phyloP scores from a whole-genome alignment of 2,329 filamentous ascomycete genomes.

The Aspergillus bombycis region DNA sequence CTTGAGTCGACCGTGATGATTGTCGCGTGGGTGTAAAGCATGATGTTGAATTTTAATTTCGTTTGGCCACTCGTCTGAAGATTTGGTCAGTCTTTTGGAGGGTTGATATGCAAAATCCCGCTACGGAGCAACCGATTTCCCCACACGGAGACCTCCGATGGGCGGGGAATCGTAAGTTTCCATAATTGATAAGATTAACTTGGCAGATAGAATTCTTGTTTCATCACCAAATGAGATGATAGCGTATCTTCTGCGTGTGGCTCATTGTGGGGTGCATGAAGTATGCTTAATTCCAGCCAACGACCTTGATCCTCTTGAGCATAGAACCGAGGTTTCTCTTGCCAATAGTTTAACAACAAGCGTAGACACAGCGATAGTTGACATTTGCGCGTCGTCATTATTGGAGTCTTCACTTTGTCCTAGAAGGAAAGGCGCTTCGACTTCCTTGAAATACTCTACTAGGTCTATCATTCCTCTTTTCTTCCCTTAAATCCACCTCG shows the following conservation, averaged over 20 bases:
- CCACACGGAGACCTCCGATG: background rate
- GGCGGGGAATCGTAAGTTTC: background rate
- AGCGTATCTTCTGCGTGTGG: background rate
- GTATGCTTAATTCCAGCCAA: background rate
- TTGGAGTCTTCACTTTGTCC: no score
- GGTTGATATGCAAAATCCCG: background rate
- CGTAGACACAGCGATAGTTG: no score
- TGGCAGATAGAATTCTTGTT: background rate
- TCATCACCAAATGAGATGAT: background rate
- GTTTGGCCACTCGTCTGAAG: background rate
- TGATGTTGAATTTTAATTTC: conserved; percentile 14
- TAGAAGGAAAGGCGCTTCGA: no score
- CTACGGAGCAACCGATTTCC: background rate
- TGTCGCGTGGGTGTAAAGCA: conserved; percentile 54
- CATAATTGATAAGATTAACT: background rate
- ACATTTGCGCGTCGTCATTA: no score
- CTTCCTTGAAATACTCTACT: no score
- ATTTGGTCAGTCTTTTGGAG: background rate
- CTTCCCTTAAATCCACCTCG: no score
- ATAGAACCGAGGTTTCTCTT: no score
- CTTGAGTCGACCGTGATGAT: conserved; percentile 55
- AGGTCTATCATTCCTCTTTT: no score
- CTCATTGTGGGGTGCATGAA: background rate
- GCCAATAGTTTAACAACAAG: no score
- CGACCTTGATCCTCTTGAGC: no score